A percentile compares a stretch with the other conserved stretches of the same genome.
Evolutionary conservation across 2,329 filamentous ascomycete species (phyloP).

Genomic region (Pseudocercospora musae): DNA sequence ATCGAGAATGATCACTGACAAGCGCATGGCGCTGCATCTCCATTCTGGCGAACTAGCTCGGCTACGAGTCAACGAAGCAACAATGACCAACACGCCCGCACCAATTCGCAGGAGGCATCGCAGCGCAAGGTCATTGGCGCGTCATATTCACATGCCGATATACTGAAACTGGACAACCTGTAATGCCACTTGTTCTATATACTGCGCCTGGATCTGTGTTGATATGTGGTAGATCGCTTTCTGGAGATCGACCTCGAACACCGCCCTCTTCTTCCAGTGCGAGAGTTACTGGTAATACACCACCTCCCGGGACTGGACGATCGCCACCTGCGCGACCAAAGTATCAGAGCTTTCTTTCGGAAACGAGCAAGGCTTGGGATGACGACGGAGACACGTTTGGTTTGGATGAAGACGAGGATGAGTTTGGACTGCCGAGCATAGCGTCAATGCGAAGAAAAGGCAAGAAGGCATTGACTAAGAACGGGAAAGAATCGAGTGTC

Average conservation of each 20-base stretch:
- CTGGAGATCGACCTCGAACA: conserved; percentile 64
- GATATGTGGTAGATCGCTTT: conserved; percentile 23
- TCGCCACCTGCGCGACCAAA: conserved; percentile 61
- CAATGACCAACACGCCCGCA: conserved; percentile 35
- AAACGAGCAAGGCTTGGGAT: conserved; percentile 79
- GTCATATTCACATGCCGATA: conserved; percentile 93
- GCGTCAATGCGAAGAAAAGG: conserved; percentile 81
- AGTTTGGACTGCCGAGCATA: conserved; percentile 90
- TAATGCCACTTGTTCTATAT: conserved; percentile 43
- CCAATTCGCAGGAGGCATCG: conserved; percentile 52
- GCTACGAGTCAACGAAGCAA: conserved; percentile 41
- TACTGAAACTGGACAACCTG: conserved; percentile 81
- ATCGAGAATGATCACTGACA: not conserved
- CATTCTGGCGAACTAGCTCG: conserved; percentile 73
- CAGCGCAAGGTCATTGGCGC: conserved; percentile 78
- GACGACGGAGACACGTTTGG: conserved; percentile 72
- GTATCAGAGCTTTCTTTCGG: conserved; percentile 78
- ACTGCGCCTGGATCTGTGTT: not conserved
- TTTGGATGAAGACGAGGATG: conserved; percentile 83
- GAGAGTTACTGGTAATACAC: conserved; percentile 50
- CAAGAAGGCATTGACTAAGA: conserved; percentile 45
- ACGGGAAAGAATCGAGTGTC: conserved; percentile 46
- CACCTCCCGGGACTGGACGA: conserved; percentile 55
- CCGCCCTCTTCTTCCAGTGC: conserved; percentile 61
- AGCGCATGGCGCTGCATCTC: conserved; percentile 64